These are phyloP conservation scores for Dionaea muscipula DNA, from an alignment of 179 eudicot species.

Conservation along the genomic window DNA sequence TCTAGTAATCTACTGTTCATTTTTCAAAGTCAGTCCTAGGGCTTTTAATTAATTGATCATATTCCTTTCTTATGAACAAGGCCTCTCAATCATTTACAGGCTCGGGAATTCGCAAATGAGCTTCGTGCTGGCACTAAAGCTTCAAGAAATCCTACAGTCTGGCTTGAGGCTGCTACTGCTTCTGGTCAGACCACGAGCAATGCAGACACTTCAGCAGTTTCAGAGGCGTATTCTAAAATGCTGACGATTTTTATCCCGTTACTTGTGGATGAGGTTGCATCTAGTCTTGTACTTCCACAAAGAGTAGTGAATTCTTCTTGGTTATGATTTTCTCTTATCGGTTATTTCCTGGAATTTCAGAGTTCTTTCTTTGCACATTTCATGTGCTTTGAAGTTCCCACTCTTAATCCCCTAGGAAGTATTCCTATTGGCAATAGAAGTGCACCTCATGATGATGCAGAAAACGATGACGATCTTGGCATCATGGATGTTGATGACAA, in stretches of 20 bases:
- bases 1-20: no score
- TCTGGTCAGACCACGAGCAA: conserved; percentile 56
- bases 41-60: no score
- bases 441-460: conserved; percentile 38
- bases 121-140: conserved; percentile 94
- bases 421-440: conserved; percentile 39
- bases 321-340: conserved; percentile 10
- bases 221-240: conserved; percentile 90
- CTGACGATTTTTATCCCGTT: conserved; percentile 85
- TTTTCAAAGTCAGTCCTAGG: no score
- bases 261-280: conserved; percentile 80
- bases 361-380: conserved; percentile 94
- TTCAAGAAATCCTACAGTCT: conserved; percentile 69
- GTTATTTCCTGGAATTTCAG: conserved; percentile 32
- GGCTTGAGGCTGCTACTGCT: conserved; percentile 72
- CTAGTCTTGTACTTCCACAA: neutral
- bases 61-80: no score
- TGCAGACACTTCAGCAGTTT: conserved; percentile 85
- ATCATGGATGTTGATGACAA: conserved; percentile 76
- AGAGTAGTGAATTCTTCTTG: neutral
- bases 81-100: conserved; percentile 48
- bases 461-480: conserved; percentile 77
- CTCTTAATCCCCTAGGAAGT: conserved; percentile 70
- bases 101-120: conserved; percentile 95
- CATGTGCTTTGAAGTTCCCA: conserved; percentile 98